phyloP scores from a whole-genome alignment of 2,329 filamentous ascomycete genomes.

The Penicillium sp. region DNA sequence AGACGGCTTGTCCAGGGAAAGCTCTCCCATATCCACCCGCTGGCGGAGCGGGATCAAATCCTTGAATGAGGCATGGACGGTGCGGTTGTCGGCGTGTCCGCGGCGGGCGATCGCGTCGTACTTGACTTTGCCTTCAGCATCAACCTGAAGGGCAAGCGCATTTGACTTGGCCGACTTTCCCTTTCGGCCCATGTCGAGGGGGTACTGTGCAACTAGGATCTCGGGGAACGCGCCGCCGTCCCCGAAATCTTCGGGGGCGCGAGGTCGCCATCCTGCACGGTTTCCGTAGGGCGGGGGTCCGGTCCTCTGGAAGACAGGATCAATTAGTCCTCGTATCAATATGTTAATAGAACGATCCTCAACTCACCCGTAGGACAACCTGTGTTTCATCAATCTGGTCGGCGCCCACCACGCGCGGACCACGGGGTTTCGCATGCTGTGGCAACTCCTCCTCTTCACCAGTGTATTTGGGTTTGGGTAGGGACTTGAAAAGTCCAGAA shows the following conservation, averaged over 20 bases:
- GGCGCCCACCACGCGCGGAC: conserved; percentile 76
- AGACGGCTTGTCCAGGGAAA: conserved; percentile 79
- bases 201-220: conserved; percentile 90
- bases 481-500: conserved; percentile 70
- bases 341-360: not conserved
- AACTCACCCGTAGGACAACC: conserved; percentile 69
- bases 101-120: conserved; percentile 93
- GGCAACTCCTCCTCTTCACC: conserved; percentile 83
- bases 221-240: conserved; percentile 97
- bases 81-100: conserved; percentile 77
- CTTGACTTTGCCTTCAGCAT: conserved; percentile 87
- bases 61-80: conserved; percentile 94
- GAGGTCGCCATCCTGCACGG: conserved; percentile 85
- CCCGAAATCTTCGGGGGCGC: conserved; percentile 84
- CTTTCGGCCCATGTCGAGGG: conserved; percentile 90
- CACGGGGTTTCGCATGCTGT: conserved; percentile 68
- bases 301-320: conserved; percentile 53
- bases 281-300: conserved; percentile 87
- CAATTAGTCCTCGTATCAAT: conserved; percentile 14
- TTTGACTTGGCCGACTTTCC: conserved; percentile 67
- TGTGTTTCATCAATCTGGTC: conserved; percentile 81
- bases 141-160: conserved; percentile 87
- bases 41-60: conserved; percentile 92
- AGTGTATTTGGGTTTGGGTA: conserved; percentile 88
- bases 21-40: conserved; percentile 86